Evolutionary conservation across 2,329 filamentous ascomycete species (phyloP), one percentile per base, ranked within the genome.

Genomic region (Pestalotiopsis fici): DNA sequence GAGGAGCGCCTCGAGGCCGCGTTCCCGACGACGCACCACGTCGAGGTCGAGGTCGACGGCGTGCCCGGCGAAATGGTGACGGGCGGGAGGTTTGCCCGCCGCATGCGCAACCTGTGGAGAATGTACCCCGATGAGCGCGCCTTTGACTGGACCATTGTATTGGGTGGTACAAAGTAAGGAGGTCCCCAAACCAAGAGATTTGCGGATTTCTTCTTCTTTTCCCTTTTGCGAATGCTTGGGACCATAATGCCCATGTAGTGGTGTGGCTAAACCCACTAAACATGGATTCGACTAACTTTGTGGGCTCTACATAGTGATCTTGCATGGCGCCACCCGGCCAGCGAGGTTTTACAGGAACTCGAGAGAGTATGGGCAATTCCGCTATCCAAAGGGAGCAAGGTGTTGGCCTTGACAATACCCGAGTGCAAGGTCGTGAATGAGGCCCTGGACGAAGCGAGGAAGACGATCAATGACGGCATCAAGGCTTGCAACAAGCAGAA

Each of bases 381-480:
- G 1, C 79, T 90, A 1, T 73, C 75, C 1, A 80, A 81, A 31
- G 83, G 83, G 12, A 81, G 81, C 71, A 87, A 87, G 67, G 85
- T 92, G 9, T 83, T 92, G 2, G 88, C 88, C 4, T 80, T 92
- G 61, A 92, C 89, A 0, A 82, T 92, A 2, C 88, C 88, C 0
- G 89, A 91, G 70, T 83, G 82, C 28, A 74, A 77, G 6, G 65
- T 71, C 27, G 73, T 71, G 25, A 69, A 69, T 6, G 70, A 73
- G n/a, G 70, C 70, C 25, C 66, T 83, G 23, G 75, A 77, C 21
- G 69, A 70, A 31, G 75, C 72, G 43, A 80, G 87, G 5, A 76
- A 82, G 27, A 73, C 77, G 25, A 76, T 91, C 64, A 91, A 91
- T 72, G 69, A 76, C 2, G 74, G 79, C 39, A 91, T 91, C 66